phyloP scores from a whole-genome alignment of 768 basidiomycete species.

The Leccinellum albellum region DNA sequence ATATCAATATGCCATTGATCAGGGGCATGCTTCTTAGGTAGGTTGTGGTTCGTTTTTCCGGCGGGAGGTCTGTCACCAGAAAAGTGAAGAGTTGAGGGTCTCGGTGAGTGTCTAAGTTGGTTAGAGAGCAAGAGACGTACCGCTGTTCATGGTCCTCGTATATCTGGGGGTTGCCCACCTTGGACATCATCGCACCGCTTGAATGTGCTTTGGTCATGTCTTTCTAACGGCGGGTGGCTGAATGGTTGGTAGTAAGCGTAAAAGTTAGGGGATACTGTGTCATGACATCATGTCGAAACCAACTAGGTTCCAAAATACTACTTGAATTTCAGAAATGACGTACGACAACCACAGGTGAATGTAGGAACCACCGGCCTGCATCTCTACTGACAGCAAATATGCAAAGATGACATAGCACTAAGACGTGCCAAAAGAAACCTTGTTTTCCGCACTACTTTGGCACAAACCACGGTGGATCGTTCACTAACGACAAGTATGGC shows the following conservation, averaged over 20 bases:
- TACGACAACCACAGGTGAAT: background rate
- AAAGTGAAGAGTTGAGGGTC: slow-evolving; percentile 1
- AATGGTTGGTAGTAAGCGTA: background rate
- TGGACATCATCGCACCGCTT: slow-evolving; percentile 46
- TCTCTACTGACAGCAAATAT: slow-evolving; percentile 11
- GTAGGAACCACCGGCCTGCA: slow-evolving; percentile 33
- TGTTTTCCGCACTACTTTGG: slow-evolving; percentile 33
- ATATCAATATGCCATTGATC: slow-evolving; percentile 37
- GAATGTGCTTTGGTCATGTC: slow-evolving; percentile 20
- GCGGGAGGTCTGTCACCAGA: slow-evolving; percentile 14
- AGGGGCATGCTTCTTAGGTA: slow-evolving; percentile 28
- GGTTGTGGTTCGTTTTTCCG: slow-evolving; percentile 19
- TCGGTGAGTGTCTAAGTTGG: background rate
- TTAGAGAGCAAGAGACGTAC: slow-evolving; percentile 24
- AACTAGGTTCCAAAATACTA: background rate
- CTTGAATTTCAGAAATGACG: background rate
- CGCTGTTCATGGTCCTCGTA: slow-evolving; percentile 49
- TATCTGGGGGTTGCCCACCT: slow-evolving; percentile 46
- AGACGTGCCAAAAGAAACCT: slow-evolving; percentile 25
- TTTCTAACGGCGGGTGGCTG: background rate
- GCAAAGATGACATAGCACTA: slow-evolving; percentile 29
- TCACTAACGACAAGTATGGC: slow-evolving; percentile 12
- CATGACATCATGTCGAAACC: slow-evolving; percentile 14
- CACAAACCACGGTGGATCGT: slow-evolving; percentile 27
- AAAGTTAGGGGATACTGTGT: background rate